Base-by-base conservation (phyloP, 805 yeast genomes). In the Yamadazyma laniorum region DNA sequence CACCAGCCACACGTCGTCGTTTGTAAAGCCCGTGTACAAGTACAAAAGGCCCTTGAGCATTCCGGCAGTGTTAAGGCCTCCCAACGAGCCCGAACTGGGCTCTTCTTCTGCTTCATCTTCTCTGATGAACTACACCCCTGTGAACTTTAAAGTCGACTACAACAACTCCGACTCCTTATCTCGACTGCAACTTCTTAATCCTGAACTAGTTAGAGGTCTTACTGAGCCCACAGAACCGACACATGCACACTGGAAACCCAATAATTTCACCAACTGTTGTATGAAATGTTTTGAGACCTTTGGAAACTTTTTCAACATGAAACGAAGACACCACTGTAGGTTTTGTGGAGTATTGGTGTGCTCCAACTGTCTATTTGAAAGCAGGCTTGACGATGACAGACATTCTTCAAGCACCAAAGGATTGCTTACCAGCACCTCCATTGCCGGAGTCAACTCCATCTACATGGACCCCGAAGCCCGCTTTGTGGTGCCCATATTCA, bases 61-160 rank as follows among this genome's bases (percentile, higher is more conserved):
- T 2, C 82, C 82, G 4, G 77, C 80, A 2, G 80, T 75, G 12
- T 60, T 76, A 37, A 55, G 80, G 22, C 77, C 78, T 8, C 34
- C 26, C 3, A 14, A 19, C n/a, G 35, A 29, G 32, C 31, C 29
- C 9, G 32, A 26, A 17, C 18, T 33, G 16, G 33, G 19, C 21
- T 12, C 32, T 12, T 19, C 37, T 5, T 29, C 32, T 23, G 16
- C 27, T 4, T 21, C 37, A 3, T 18, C 23, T 12, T 34, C 32
- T 16, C 9, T 18, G 13, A n/a, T n/a, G 3, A 25, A 16, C 15
- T 32, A 25, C 13, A 27, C 8, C 18, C 29, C 18, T 11, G 21
- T 25, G 16, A 34, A 35, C 22, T 23, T 35, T 25, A 29, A 35
- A 21, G 13, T 30, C 5, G 38, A 28, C 18, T 17, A 14, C 15